Percentiles rank a stretch among this genome's conserved stretches.
Evolutionary conservation across 371 early-diverging fungal species (phyloP).

Genomic region (Blakeslea trispora): DNA sequence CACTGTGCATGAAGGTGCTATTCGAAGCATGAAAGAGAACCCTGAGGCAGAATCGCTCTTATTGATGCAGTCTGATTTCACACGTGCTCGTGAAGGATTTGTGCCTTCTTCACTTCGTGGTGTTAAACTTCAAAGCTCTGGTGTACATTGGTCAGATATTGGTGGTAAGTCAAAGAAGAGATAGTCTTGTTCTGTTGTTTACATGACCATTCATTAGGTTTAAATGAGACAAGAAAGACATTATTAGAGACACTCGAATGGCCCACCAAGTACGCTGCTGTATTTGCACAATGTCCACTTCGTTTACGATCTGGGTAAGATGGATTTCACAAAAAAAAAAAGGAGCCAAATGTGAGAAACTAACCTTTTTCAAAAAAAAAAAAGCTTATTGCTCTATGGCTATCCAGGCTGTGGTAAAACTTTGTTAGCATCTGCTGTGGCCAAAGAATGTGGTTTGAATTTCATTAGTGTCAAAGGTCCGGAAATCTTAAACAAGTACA

Average conservation of each 20-base stretch:
- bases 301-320: conserved; percentile 86
- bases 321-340: not conserved
- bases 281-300: conserved; percentile 86
- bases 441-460: conserved; percentile 89
- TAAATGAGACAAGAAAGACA: conserved; percentile 78
- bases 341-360: not conserved
- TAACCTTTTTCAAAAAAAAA: not conserved
- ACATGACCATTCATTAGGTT: conserved; percentile 41
- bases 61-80: conserved; percentile 68
- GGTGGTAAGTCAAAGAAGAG: too few relatives aligned
- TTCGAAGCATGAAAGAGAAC: conserved; percentile 60
- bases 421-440: conserved; percentile 91
- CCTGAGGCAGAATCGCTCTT: conserved; percentile 14
- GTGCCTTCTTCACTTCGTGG: conserved; percentile 83
- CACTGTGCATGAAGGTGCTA: conserved; percentile 80
- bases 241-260: conserved; percentile 92
- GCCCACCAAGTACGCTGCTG: conserved; percentile 90
- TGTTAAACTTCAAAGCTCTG: conserved; percentile 77
- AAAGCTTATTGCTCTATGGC: conserved; percentile 87
- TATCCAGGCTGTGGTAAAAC: conserved; percentile 96
- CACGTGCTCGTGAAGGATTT: conserved; percentile 75
- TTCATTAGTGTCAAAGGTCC: conserved; percentile 97
- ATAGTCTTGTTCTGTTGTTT: not conserved
- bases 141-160: conserved; percentile 87
- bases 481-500: conserved; percentile 95